A percentile compares a stretch with the other conserved stretches of the same genome.
These are phyloP conservation scores for Pseudevernia furfuracea DNA, from an alignment of 495 filamentous ascomycete genomes.

Conservation along the genomic window DNA sequence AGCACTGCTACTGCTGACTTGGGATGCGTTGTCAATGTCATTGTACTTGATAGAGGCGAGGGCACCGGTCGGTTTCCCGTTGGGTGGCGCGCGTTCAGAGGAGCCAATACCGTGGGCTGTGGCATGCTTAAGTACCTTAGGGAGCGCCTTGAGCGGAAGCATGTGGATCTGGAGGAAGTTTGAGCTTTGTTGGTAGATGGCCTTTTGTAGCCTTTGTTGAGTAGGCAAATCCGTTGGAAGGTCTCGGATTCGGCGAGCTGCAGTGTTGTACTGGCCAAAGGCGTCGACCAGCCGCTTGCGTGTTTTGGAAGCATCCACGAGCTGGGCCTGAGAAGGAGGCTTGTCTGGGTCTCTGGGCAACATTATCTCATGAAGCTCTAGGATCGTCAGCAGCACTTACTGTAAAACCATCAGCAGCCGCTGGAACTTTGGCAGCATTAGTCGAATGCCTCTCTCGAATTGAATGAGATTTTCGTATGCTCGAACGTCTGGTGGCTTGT, in stretches of 20 bases:
- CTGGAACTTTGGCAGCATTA: slow-evolving; percentile 82
- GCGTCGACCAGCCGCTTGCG: slow-evolving; percentile 86
- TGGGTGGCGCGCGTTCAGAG: slow-evolving; percentile 27
- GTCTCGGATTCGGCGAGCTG: slow-evolving; percentile 74
- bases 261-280: slow-evolving; percentile 82
- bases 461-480: slow-evolving; percentile 82
- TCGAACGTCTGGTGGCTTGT: slow-evolving; percentile 66
- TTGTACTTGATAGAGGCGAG: slow-evolving; percentile 56
- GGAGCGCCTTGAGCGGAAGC: slow-evolving; percentile 81
- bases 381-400: slow-evolving; percentile 31
- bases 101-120: slow-evolving; percentile 36
- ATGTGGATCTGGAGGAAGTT: slow-evolving; percentile 87
- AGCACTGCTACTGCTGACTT: slow-evolving; percentile 53
- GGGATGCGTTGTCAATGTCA: slow-evolving; percentile 53
- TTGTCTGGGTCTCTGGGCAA: slow-evolving; percentile 53
- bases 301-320: slow-evolving; percentile 82
- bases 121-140: slow-evolving; percentile 69
- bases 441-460: slow-evolving; percentile 80
- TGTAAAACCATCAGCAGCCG: slow-evolving; percentile 62
- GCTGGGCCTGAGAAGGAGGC: slow-evolving; percentile 64
- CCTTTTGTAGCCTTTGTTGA: slow-evolving; percentile 70
- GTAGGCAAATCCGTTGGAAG: slow-evolving; percentile 63
- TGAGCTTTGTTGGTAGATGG: slow-evolving; percentile 73
- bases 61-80: slow-evolving; percentile 40
- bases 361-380: slow-evolving; percentile 29